Evolutionary conservation across 2,329 filamentous ascomycete genomes (phyloP), one percentile per base, ranked within the genome.

Genomic region (Alternaria rosae): DNA sequence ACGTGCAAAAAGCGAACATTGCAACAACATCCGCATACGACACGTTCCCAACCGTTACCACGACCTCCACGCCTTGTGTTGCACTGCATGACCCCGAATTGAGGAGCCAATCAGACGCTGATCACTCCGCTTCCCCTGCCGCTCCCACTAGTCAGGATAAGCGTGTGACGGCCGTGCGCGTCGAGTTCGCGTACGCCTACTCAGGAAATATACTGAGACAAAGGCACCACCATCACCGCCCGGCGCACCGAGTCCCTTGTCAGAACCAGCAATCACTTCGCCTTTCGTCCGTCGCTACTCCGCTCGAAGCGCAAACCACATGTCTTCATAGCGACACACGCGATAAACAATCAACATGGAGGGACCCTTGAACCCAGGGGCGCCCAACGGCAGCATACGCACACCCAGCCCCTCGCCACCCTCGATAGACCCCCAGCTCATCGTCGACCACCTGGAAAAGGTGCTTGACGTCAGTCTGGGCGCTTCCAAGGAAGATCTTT

Each of bases 401-500:
- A 73, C 76, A 45, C 74, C 74, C 41, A 78, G 75, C 63, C 75
- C 77, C 61, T 73, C 78, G 50, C 77, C 77, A 59, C 76, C 78
- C 54, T 70, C 77, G 50, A 78, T 85, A 69, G 82, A 85, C 63
- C 79, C 84, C 50, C 79, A 83, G 69, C 67, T 80, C 52, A 79
- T 85, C 68, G 78, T 85, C 70, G 78, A 82, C 69, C 82, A 85
- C 69, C 77, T 85, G 63, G 75, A 78, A 62, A 82, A 78, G 64
- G 78, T 85, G 21, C 79, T 85, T 47, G 77, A 82, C 63, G 80
- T 83, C 64, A 85, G 80, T 44, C 72, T 85, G 21, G 84, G 82
- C 44, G 83, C 84, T 28, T 77, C 82, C n/a, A 88, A 89, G 76
- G 85, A 88, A 65, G 94, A 99, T 76, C 88, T 99, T 57, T 89